phyloP scores from a whole-genome alignment of 78 protist species.

The Guillardia theta region DNA sequence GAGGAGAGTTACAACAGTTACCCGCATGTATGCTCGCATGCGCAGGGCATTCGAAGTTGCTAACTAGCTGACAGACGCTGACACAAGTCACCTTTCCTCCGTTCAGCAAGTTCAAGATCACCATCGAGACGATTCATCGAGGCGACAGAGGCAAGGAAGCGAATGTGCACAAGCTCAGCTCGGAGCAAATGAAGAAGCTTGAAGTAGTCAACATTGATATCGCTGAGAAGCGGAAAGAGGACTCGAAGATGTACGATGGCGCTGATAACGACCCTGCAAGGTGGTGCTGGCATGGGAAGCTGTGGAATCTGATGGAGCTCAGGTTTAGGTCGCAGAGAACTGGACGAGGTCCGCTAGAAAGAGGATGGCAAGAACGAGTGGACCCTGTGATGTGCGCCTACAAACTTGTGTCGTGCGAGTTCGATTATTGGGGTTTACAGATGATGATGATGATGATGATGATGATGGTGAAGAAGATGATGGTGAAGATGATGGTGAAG shows the following conservation, averaged over 20 bases:
- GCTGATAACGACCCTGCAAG: too few relatives aligned
- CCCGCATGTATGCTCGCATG: neutral
- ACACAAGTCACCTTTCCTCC: neutral
- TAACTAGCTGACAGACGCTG: neutral
- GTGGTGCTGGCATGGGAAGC: too few relatives aligned
- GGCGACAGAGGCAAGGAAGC: neutral
- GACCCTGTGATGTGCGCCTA: slow-evolving; percentile 33
- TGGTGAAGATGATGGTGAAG: neutral
- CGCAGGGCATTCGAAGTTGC: neutral
- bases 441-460: neutral
- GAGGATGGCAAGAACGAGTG: neutral
- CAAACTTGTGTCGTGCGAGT: slow-evolving; percentile 13
- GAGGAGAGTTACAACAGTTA: neutral
- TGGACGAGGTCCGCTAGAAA: neutral
- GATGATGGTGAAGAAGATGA: neutral
- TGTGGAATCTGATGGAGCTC: neutral
- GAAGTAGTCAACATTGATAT: neutral
- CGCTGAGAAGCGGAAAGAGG: neutral
- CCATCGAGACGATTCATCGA: neutral
- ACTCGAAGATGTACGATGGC: neutral
- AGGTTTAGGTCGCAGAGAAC: neutral
- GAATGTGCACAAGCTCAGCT: neutral
- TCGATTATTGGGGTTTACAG: slow-evolving; percentile 6
- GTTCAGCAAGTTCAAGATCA: neutral
- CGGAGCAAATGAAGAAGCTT: neutral